Conservation (phyloP, 352 stramenopile genomes). For the Stephanocyclus meneghinianus region DNA sequence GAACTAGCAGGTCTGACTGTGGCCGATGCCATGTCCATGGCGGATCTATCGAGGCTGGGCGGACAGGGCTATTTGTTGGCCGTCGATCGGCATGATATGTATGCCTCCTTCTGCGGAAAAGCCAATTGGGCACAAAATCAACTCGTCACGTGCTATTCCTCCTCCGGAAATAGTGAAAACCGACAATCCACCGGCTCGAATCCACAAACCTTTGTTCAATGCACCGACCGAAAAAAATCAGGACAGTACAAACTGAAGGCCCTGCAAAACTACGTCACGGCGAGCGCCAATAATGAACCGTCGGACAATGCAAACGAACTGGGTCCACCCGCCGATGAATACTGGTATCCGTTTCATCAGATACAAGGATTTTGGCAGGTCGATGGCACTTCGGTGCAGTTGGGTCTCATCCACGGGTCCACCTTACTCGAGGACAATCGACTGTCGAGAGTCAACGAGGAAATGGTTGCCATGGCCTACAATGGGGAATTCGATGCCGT, state of each 20-base stretch:
- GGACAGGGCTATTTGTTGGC: slow-evolving; percentile 66
- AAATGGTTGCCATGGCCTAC: slow-evolving; percentile 65
- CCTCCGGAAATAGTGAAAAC: slow-evolving; percentile 4
- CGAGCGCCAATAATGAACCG: slow-evolving; percentile 69
- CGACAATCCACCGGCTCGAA: neutral
- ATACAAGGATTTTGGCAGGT: slow-evolving; percentile 78
- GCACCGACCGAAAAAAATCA: slow-evolving; percentile 41
- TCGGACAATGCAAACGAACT: slow-evolving; percentile 52
- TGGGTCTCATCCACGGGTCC: slow-evolving; percentile 61
- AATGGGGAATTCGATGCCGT: slow-evolving; percentile 53
- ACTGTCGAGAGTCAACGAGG: slow-evolving; percentile 62
- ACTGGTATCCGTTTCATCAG: slow-evolving; percentile 71
- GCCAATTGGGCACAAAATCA: slow-evolving; percentile 61
- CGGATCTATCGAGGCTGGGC: slow-evolving; percentile 33
- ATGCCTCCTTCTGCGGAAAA: slow-evolving; percentile 68
- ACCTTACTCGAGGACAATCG: slow-evolving; percentile 70
- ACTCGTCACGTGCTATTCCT: slow-evolving; percentile 71
- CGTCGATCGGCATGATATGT: slow-evolving; percentile 69
- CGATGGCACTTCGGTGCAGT: slow-evolving; percentile 47
- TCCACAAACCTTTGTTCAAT: slow-evolving; percentile 33
- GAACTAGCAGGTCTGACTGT: slow-evolving; percentile 61
- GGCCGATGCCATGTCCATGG: slow-evolving; percentile 54
- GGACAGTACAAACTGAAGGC: slow-evolving; percentile 33
- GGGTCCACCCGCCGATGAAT: slow-evolving; percentile 52
- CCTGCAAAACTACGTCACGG: slow-evolving; percentile 55